Evolutionary conservation across 306 rosid species (phyloP), one percentile per base, ranked within the genome.

Genomic region (Spatholobus suberectus): DNA sequence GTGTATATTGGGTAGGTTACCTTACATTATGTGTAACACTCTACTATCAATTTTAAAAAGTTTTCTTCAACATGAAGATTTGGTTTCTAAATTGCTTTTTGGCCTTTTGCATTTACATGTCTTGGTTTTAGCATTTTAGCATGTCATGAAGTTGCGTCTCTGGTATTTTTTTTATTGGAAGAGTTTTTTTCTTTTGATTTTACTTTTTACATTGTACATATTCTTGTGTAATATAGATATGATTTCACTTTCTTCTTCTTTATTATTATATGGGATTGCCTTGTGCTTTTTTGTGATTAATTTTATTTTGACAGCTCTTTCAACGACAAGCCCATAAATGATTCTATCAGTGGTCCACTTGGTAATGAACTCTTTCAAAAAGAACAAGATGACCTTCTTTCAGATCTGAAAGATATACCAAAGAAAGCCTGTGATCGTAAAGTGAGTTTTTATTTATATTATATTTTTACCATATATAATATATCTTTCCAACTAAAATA

Each of bases 351-450:
- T 7, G 96, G 96, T 86, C 93, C 91, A 20, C 83, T 96, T 57
- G 99, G 98, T 35, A 89, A 85, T 82, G 98, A 96, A 69, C 94
- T 96, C 57, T 96, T 96, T n/a, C 93, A 88, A 51, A 96, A 81
- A 78, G 99, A 96, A 88, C 99, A 96, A 51, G 97, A 94, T 9
- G 92, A 94, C 74, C 99, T 96, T 89, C 98, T 96, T 62, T 66
- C 88, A 65, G 99, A 91, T 87, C 84, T 96, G 12, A 96, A 94
- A 88, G 98, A 96, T 85, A 87, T 96, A 78, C 99, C 97, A 55
- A 96, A 92, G 90, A 96, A 91, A 74, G 92, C 99, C 14, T 96
- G 99, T 75, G 99, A 96, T 86, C 91, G 98, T 24, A 88, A 88
- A 74, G 99, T 96, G 82, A 91, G 98, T 84, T 61, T 68, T 23